Conservation (phyloP, 176 grass and related monocot genomes). For the Bonia amplexicaulis region DNA sequence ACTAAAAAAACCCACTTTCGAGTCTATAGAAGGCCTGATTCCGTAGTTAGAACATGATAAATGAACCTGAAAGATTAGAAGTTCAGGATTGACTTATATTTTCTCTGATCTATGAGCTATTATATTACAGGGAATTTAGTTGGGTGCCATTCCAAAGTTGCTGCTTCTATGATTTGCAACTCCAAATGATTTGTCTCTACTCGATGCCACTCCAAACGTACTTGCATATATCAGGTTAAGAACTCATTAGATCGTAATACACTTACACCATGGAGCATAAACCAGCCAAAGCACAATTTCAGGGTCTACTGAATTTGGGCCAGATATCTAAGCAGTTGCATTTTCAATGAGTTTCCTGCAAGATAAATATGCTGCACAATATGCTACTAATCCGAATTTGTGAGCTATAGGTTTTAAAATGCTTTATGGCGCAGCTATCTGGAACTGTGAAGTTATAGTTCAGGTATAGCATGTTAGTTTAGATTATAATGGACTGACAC, state of each 20-base stretch:
- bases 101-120: neutral
- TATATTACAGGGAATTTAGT: neutral
- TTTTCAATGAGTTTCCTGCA: neutral
- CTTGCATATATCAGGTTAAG: neutral
- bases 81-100: neutral
- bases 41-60: neutral
- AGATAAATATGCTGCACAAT: neutral
- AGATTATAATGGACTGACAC: neutral
- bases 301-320: neutral
- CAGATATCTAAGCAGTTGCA: neutral
- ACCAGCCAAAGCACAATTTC: neutral
- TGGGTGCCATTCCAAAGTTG: neutral
- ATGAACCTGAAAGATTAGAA: neutral
- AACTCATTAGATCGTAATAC: neutral
- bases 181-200: neutral
- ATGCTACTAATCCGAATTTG: neutral
- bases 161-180: neutral
- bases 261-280: neutral
- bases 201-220: neutral
- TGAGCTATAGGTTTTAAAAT: neutral
- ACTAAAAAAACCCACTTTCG: neutral
- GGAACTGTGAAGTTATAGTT: too few relatives aligned
- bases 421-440: neutral
- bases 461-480: neutral
- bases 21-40: neutral